These are phyloP conservation scores for Verbascum thapsus DNA, from an alignment of 257 asterid species.

Conservation along the genomic window DNA sequence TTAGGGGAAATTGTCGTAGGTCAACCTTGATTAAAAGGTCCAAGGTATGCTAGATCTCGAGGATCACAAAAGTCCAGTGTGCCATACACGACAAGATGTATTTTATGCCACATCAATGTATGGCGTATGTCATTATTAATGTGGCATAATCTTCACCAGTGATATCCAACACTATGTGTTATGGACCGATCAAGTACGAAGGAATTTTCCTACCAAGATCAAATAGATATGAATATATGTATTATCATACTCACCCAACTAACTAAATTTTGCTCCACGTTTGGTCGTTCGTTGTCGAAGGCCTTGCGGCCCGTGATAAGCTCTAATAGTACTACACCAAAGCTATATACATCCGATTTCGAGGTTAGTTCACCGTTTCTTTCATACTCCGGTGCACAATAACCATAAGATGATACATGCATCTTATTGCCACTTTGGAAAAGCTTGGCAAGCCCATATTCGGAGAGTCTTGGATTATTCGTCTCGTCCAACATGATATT, in stretches of 20 bases:
- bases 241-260: conserved; percentile 60
- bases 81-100: too few relatives aligned
- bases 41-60: too few relatives aligned
- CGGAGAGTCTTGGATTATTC: conserved; percentile 64
- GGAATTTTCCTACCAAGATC: not conserved
- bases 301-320: conserved; percentile 82
- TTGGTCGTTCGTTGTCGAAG: conserved; percentile 53
- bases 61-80: too few relatives aligned
- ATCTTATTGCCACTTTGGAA: conserved; percentile 56
- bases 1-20: too few relatives aligned
- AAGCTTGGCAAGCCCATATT: conserved; percentile 81
- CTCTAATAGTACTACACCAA: conserved; percentile 78
- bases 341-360: conserved; percentile 84
- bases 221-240: not conserved
- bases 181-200: too few relatives aligned
- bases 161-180: not conserved
- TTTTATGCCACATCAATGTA: too few relatives aligned
- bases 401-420: conserved; percentile 62
- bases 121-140: too few relatives aligned
- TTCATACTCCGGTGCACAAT: conserved; percentile 83
- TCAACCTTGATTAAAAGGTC: too few relatives aligned
- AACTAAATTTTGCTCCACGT: conserved; percentile 67
- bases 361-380: conserved; percentile 61
- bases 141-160: not conserved
- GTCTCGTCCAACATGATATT: conserved; percentile 62